Evolutionary conservation across 2,329 filamentous ascomycete species (phyloP).

Genomic region (Cyphellophora attinorum): DNA sequence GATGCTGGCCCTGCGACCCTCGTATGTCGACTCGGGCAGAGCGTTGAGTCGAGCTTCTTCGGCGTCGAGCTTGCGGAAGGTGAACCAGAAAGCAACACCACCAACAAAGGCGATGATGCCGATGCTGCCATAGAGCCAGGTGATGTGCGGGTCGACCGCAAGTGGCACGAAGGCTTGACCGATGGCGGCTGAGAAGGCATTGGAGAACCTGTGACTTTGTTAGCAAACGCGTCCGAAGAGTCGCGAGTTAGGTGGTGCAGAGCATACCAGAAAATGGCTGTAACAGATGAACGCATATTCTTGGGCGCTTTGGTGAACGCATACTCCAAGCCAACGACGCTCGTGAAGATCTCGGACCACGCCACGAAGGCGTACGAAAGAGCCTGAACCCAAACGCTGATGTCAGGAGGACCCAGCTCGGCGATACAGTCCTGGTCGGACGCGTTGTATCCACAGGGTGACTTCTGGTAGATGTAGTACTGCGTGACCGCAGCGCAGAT

Average conservation of each 20-base stretch:
- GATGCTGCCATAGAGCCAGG: constrained; percentile 63
- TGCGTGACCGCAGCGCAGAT: constrained; percentile 49
- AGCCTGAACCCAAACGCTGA: constrained; percentile 36
- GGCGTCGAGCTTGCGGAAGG: constrained; percentile 53
- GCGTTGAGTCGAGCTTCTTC: constrained; percentile 58
- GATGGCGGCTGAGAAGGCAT: constrained; percentile 57
- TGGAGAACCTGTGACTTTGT: constrained; percentile 47
- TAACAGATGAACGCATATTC: constrained; percentile 56
- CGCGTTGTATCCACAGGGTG: constrained; percentile 42
- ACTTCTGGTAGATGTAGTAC: constrained; percentile 48
- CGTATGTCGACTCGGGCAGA: constrained; percentile 6
- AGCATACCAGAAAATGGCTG: constrained; percentile 25
- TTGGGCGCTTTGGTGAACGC: constrained; percentile 64
- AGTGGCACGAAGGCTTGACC: constrained; percentile 59
- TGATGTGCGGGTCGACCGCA: constrained; percentile 52
- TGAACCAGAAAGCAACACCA: constrained; percentile 57
- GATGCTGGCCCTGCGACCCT: constrained; percentile 4
- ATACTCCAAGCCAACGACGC: constrained; percentile 62
- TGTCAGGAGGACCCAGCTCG: constrained; percentile 18
- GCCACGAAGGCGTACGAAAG: constrained; percentile 44
- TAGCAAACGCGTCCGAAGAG: too few relatives aligned
- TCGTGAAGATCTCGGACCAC: constrained; percentile 50
- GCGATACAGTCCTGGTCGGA: constrained; percentile 27
- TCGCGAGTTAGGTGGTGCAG: too few relatives aligned
- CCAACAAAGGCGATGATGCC: constrained; percentile 54